Evolutionary conservation across 768 basidiomycete genomes (phyloP).

Genomic region (Tulasnella sp.): DNA sequence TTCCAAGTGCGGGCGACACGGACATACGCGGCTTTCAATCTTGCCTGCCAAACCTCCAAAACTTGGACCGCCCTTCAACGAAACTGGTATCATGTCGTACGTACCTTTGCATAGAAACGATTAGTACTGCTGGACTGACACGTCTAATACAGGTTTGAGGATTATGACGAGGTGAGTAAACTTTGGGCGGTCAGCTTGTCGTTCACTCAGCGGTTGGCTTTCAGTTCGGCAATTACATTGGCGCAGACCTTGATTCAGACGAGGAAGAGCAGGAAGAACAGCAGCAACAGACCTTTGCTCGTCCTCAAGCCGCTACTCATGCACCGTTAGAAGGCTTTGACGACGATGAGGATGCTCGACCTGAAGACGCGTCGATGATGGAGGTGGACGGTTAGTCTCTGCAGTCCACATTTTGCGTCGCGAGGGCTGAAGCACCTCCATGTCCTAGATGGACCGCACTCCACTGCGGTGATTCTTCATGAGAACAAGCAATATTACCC

Average conservation of each 20-base stretch:
- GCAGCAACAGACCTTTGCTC: not conserved
- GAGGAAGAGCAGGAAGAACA: conserved; percentile 41
- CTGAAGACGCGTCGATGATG: conserved; percentile 61
- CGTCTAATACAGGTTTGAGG: conserved; percentile 19
- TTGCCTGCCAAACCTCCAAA: not conserved
- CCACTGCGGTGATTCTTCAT: conserved; percentile 81
- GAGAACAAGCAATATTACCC: conserved; percentile 99
- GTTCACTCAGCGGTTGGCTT: conserved; percentile 13
- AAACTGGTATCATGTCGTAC: not conserved
- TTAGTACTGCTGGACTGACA: not conserved
- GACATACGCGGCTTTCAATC: not conserved
- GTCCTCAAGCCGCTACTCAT: conserved; percentile 40
- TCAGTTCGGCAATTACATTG: conserved; percentile 95
- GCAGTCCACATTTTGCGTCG: not conserved
- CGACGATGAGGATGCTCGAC: conserved; percentile 53
- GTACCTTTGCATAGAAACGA: not conserved
- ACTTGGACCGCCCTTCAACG: not conserved
- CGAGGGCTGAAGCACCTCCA: not conserved
- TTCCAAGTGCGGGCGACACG: not conserved
- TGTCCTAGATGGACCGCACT: conserved; percentile 50
- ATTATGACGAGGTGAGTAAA: conserved; percentile 27
- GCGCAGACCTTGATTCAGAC: conserved; percentile 88
- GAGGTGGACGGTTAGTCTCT: conserved; percentile 60
- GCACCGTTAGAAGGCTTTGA: conserved; percentile 76
- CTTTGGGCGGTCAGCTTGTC: conserved; percentile 8